Conservation (phyloP, 768 basidiomycete genomes). For the Auricularia sp. region DNA sequence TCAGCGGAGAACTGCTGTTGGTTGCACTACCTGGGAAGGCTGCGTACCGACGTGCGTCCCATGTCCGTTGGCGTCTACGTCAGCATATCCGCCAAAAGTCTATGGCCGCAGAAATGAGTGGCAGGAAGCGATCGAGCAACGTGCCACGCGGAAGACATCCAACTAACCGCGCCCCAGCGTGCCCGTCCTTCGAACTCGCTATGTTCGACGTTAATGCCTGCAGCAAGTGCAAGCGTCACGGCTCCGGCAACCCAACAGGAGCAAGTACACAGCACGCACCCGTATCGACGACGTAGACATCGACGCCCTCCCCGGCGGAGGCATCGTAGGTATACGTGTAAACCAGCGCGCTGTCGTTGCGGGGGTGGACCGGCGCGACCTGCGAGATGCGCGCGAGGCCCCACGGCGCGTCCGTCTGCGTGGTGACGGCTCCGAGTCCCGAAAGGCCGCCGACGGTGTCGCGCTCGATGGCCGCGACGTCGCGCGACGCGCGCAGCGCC, state of each 20-base stretch:
- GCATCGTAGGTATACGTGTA: slow-evolving; percentile 18
- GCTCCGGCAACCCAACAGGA: not conserved
- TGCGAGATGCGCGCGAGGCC: slow-evolving; percentile 3
- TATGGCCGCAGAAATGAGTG: not conserved
- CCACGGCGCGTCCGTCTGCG: slow-evolving; percentile 9
- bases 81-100: slow-evolving; percentile 4
- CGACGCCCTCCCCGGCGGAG: not conserved
- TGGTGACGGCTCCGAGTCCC: slow-evolving; percentile 1
- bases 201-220: slow-evolving; percentile 10
- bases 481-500: slow-evolving; percentile 16
- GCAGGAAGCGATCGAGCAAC: slow-evolving; percentile 11
- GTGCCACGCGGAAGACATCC: not conserved
- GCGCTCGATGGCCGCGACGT: slow-evolving; percentile 19
- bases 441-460: slow-evolving; percentile 31
- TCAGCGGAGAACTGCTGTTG: not conserved
- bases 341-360: slow-evolving; percentile 9
- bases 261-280: not conserved
- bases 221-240: not conserved
- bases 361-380: not conserved
- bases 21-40: not conserved
- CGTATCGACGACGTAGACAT: slow-evolving; percentile 6
- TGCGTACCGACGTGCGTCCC: slow-evolving; percentile 26
- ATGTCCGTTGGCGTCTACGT: slow-evolving; percentile 24
- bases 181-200: slow-evolving; percentile 35
- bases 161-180: slow-evolving; percentile 31